Percentiles rank a stretch among this genome's conserved stretches.
phyloP scores from a whole-genome alignment of 495 filamentous ascomycete genomes.

The Extremus antarcticus region DNA sequence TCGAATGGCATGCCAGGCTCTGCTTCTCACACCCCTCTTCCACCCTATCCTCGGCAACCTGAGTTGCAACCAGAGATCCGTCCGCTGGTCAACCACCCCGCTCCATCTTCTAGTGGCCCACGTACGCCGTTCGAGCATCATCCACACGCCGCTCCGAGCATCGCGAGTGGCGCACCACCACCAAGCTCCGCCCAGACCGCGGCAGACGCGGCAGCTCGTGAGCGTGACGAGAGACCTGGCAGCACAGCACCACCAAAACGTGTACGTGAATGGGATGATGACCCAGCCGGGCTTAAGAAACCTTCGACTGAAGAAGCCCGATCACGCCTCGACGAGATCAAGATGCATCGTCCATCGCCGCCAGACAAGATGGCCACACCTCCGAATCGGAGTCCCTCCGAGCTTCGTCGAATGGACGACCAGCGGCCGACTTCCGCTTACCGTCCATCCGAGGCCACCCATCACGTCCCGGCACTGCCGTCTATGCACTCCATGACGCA shows the following conservation, averaged over 20 bases:
- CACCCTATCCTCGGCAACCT: slow-evolving; percentile 45
- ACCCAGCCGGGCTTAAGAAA: slow-evolving; percentile 60
- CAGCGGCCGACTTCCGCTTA: slow-evolving; percentile 58
- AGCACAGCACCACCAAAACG: slow-evolving; percentile 73
- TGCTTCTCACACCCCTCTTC: slow-evolving; percentile 31
- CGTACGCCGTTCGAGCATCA: slow-evolving; percentile 69
- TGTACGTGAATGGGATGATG: slow-evolving; percentile 82
- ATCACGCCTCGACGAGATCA: slow-evolving; percentile 73
- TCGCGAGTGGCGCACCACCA: slow-evolving; percentile 66
- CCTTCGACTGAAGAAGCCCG: slow-evolving; percentile 77
- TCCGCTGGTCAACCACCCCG: slow-evolving; percentile 73
- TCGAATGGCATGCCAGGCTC: slow-evolving; percentile 39
- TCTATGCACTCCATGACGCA: slow-evolving; percentile 60
- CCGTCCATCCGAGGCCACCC: slow-evolving; percentile 81
- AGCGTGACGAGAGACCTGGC: slow-evolving; percentile 61
- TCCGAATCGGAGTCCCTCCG: slow-evolving; percentile 68
- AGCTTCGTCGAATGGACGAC: slow-evolving; percentile 50
- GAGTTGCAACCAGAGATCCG: slow-evolving; percentile 56
- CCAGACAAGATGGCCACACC: slow-evolving; percentile 49
- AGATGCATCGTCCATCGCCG: slow-evolving; percentile 43
- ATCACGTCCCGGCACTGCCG: slow-evolving; percentile 64
- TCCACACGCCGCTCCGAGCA: slow-evolving; percentile 54
- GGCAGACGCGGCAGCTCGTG: slow-evolving; percentile 60
- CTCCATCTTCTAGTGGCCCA: slow-evolving; percentile 64
- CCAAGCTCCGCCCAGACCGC: slow-evolving; percentile 62